Percentiles rank a stretch among this genome's conserved stretches.
Conservation (phyloP, 2,329 filamentous ascomycete genomes). For the Phialophora expanda region DNA sequence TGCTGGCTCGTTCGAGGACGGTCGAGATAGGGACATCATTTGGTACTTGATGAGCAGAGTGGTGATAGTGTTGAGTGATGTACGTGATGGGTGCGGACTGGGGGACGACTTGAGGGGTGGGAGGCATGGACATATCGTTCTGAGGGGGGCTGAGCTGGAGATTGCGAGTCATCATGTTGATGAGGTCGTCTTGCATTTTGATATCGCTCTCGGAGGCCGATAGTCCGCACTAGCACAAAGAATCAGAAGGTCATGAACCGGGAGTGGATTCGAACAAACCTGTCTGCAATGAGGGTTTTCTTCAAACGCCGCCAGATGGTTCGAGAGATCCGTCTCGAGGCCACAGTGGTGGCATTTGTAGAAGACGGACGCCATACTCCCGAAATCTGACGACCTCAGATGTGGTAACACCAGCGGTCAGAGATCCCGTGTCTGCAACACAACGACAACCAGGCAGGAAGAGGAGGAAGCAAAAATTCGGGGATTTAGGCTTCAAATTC, state of each 20-base stretch:
- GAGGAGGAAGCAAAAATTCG: constrained; percentile 36
- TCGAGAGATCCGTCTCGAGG: constrained; percentile 47
- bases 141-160: constrained; percentile 63
- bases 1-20: constrained; percentile 59
- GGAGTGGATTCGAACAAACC: constrained; percentile 44
- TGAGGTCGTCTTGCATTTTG: constrained; percentile 79
- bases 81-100: constrained; percentile 65
- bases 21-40: constrained; percentile 59
- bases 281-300: constrained; percentile 49
- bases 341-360: constrained; percentile 50
- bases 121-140: constrained; percentile 43
- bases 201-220: constrained; percentile 54
- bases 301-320: constrained; percentile 45
- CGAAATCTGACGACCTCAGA: constrained; percentile 22
- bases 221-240: constrained; percentile 48
- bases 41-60: constrained; percentile 69
- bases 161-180: constrained; percentile 77
- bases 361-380: constrained; percentile 47
- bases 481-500: constrained; percentile 39
- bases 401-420: constrained; percentile 30
- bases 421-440: constrained; percentile 32
- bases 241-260: constrained; percentile 37
- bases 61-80: constrained; percentile 82
- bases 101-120: constrained; percentile 40
- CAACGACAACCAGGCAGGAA: constrained; percentile 33